Evolutionary conservation across 2,329 filamentous ascomycete species (phyloP), one percentile per base, ranked within the genome.

Genomic region (Penicillium sumatraense): DNA sequence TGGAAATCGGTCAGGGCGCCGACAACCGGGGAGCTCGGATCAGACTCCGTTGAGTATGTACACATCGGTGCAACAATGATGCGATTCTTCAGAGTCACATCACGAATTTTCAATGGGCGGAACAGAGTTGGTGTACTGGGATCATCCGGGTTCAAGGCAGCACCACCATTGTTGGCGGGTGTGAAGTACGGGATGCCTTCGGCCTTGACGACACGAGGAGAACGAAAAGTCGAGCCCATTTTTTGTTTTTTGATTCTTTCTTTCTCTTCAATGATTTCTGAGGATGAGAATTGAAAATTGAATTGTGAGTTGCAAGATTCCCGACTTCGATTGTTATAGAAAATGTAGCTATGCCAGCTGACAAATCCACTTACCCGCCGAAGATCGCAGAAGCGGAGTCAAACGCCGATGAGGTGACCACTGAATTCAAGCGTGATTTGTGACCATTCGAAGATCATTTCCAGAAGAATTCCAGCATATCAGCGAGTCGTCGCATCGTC

Each of bases 1-100:
- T 96, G 91, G 83, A 86, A 96, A 69, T 89, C 83, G 2, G 89
- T 93, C 51, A 88, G 76, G 72, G 93, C 88, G 16, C 93, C 87
- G 61, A 66, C 53, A 9, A 49, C 51, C 3, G 69, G 65, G 4
- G 68, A 70, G 8, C 51, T 36, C 1, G 63, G 66, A 40, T 71
- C 56, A 3, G 88, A 80, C 35, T 86, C 70, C 6, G 86, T 81
- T 2, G 81, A 85, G 71, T 89, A 89, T 69, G 87, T 86, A 72
- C 86, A 89, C 31, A 88, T 76, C 0, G 86, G 86, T 3, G 83
- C 81, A 11, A 81, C 78, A 57, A 85, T 81, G 57, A 89, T 84
- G 60, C 87, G 84, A 71, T 89, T 89, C 61, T 86, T 86, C 5
- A 89, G 73, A 0, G 80, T 83, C 21, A 85, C 61, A 38, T 82